Conservation (phyloP, 2,329 filamentous ascomycete genomes). For the Pyricularia grisea region DNA sequence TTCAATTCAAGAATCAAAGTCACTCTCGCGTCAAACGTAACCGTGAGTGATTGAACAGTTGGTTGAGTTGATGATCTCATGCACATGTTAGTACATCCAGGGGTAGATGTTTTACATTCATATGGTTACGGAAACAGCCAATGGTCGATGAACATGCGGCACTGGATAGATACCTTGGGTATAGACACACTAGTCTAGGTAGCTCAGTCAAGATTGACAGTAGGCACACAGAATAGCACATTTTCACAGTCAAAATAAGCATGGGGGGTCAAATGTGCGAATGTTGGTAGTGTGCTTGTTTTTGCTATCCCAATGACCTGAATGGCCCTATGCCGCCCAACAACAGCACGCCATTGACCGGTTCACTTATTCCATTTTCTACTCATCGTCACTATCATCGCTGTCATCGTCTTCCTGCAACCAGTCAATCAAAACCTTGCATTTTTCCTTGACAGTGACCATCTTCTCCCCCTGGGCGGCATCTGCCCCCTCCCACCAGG, state of each 20-base stretch:
- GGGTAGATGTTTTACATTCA: no score
- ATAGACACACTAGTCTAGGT: background rate
- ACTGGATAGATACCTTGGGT: no score
- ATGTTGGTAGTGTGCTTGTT: background rate
- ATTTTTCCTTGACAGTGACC: slow-evolving; percentile 61
- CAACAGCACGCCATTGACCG: background rate
- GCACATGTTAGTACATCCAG: no score
- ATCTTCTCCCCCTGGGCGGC: slow-evolving; percentile 57
- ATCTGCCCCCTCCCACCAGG: slow-evolving; percentile 76
- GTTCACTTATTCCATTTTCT: slow-evolving; percentile 9
- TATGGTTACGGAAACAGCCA: no score
- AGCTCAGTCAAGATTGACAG: background rate
- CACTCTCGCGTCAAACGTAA: background rate
- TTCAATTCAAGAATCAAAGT: background rate
- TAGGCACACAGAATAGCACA: background rate
- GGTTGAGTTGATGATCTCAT: no score
- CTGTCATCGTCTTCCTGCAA: slow-evolving; percentile 67
- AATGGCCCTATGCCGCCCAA: no score
- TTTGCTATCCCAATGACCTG: no score
- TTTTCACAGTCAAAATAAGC: background rate
- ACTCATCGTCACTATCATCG: slow-evolving; percentile 48
- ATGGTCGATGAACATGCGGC: no score
- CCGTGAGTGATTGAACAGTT: background rate
- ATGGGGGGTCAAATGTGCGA: background rate
- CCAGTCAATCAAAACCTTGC: slow-evolving; percentile 74